Evolutionary conservation across 805 yeast genomes (phyloP).

Genomic region (Ogataea corticis): DNA sequence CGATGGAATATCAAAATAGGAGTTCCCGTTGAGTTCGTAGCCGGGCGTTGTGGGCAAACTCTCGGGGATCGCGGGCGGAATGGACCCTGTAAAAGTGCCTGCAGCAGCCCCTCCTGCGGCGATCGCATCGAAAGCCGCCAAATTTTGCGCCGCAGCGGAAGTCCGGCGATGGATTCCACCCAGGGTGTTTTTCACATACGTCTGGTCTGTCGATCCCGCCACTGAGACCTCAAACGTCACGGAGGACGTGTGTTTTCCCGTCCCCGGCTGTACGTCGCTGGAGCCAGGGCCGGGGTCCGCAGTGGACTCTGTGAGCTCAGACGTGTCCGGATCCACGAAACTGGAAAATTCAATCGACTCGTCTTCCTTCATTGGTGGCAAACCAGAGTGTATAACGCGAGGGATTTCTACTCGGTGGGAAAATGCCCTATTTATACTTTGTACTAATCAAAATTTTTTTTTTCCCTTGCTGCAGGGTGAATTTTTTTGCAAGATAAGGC

Average conservation of each 20-base stretch:
- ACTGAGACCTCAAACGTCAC: constrained; percentile 2
- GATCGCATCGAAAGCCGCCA: constrained; percentile 1
- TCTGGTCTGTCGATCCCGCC: background rate
- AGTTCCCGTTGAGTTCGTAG: constrained; percentile 29
- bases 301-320: background rate
- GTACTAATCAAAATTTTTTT: too few species aligned
- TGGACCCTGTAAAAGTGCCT: constrained; percentile 8
- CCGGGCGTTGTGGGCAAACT: constrained; percentile 45
- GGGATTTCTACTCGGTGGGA: too few species aligned
- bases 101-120: background rate
- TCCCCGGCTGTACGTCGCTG: background rate
- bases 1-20: constrained; percentile 23
- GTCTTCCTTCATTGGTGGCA: background rate
- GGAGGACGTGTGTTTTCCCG: background rate
- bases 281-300: too few species aligned
- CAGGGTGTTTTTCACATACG: background rate
- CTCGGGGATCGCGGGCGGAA: constrained; percentile 42
- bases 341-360: background rate
- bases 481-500: background rate
- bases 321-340: background rate
- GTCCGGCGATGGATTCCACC: constrained; percentile 7
- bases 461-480: too few species aligned
- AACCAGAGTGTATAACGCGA: too few species aligned
- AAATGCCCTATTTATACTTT: too few species aligned
- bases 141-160: constrained; percentile 3